phyloP scores from a whole-genome alignment of 306 rosid species.

The Rosa multiflora region DNA sequence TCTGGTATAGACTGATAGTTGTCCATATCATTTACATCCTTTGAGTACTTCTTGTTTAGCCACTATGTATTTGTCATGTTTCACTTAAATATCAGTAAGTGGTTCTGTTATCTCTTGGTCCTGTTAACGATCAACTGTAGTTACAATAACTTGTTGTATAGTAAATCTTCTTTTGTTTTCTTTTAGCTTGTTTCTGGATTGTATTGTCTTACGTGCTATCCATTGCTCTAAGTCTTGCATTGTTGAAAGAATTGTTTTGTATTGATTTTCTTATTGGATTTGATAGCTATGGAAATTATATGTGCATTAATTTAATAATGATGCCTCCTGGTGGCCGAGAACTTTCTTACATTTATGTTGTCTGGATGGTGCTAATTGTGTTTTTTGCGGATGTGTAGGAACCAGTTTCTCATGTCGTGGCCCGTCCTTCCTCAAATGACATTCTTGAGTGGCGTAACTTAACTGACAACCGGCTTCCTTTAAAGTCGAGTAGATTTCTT shows the following conservation, averaged over 20 bases:
- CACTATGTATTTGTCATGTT: not conserved
- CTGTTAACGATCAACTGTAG: not conserved
- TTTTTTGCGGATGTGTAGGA: constrained; percentile 16
- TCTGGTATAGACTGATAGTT: constrained; percentile 5
- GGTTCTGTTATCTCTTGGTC: not conserved
- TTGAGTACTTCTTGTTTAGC: not conserved
- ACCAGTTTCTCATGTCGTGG: too few species aligned
- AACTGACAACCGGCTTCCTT: too few species aligned
- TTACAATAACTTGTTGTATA: not conserved
- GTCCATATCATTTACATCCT: not conserved
- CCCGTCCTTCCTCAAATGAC: too few species aligned
- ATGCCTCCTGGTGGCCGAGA: not conserved
- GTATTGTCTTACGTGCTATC: constrained; percentile 10
- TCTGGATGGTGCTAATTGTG: constrained; percentile 27
- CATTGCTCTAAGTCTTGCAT: not conserved
- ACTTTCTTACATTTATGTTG: constrained; percentile 3
- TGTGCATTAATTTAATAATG: too few species aligned
- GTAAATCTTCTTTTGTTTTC: not conserved
- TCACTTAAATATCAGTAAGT: not conserved
- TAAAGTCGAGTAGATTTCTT: too few species aligned
- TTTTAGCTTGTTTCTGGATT: not conserved
- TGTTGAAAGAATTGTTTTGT: not conserved
- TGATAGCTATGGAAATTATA: too few species aligned
- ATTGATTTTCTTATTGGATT: not conserved
- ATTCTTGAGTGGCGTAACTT: too few species aligned